Percentiles rank a stretch among this genome's conserved stretches.
Evolutionary conservation across 495 filamentous ascomycete species (phyloP).

Genomic region (Annulohypoxylon nitens): DNA sequence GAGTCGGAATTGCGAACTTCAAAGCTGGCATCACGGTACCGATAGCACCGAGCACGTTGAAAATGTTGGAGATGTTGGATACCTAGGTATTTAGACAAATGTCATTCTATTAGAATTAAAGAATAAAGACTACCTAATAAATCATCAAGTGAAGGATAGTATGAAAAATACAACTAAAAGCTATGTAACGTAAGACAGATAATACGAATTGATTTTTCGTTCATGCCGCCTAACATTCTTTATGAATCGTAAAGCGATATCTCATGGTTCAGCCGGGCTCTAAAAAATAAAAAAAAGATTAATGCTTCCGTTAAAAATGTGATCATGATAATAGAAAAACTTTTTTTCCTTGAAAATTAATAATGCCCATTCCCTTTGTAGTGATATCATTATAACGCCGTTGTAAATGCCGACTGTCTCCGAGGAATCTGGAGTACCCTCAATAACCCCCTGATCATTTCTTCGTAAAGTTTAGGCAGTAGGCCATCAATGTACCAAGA

Average conservation of each 20-base stretch:
- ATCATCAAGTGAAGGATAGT: slow-evolving; percentile 20
- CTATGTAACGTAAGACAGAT: slow-evolving; percentile 17
- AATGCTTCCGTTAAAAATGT: slow-evolving; percentile 37
- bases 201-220: slow-evolving; percentile 7
- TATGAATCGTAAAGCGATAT: slow-evolving; percentile 31
- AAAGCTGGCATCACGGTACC: neutral
- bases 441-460: slow-evolving; percentile 46
- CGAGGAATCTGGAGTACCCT: slow-evolving; percentile 35
- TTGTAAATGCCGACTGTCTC: slow-evolving; percentile 48
- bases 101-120: slow-evolving; percentile 36
- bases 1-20: neutral
- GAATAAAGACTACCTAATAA: slow-evolving; percentile 13
- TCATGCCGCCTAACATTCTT: slow-evolving; percentile 42
- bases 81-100: slow-evolving; percentile 2
- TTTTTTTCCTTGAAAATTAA: slow-evolving; percentile 35
- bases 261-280: slow-evolving; percentile 34
- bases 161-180: slow-evolving; percentile 6
- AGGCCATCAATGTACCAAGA: slow-evolving; percentile 42
- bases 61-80: neutral
- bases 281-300: slow-evolving; percentile 30
- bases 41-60: neutral
- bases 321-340: slow-evolving; percentile 13
- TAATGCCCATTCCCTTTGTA: slow-evolving; percentile 34
- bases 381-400: slow-evolving; percentile 48
- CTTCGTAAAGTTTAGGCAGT: slow-evolving; percentile 46